Base-by-base conservation (phyloP, 2,329 filamentous ascomycete species). In the Fusarium sp. region DNA sequence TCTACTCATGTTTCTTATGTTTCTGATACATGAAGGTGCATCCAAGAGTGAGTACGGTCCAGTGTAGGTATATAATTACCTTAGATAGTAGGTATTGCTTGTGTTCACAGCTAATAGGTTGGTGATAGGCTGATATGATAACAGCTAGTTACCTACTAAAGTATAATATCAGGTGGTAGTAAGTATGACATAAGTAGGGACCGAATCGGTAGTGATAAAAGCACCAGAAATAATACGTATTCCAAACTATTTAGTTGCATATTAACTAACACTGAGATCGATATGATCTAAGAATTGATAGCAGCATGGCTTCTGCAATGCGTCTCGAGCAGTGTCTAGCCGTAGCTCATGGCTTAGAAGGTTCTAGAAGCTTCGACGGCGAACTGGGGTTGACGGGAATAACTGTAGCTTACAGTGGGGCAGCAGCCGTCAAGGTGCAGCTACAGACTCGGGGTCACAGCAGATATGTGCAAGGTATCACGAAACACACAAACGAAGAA, bases 351-450 rank as follows among this genome's bases (percentile, higher is more conserved):
- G 55, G 28, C 37, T 59, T 62, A 49, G 72, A 74, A 74, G 69
- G 33, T 74, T 74, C 72, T 74, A 74, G 72, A 74, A 74, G 62
- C 59, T 74, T 74, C 72, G 59, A 57, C 33, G 47, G 41, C 16
- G 30, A 61, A 51, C 47, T 50, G 51, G 56, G 62, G 57, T 45
- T 37, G 23, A 15, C 62, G 57, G 44, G 64, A 67, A 69, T 67
- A 69, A 46, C 33, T 66, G 56, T 49, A 65, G 45, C 54, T 60
- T 57, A 47, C 49, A 33, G 51, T 37, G 41, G 62, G 63, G 57
- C 49, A 50, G 33, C 15, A 40, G 37, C 28, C 42, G 34, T 36
- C 46, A 65, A 69, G 37, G 55, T 37, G 31, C 30, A 12, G 31
- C 20, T 46, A 59, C 45, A 57, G 36, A 18, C 18, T 40, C 40